phyloP scores from a whole-genome alignment of 345 rosid species.

The Turnera subulata region DNA sequence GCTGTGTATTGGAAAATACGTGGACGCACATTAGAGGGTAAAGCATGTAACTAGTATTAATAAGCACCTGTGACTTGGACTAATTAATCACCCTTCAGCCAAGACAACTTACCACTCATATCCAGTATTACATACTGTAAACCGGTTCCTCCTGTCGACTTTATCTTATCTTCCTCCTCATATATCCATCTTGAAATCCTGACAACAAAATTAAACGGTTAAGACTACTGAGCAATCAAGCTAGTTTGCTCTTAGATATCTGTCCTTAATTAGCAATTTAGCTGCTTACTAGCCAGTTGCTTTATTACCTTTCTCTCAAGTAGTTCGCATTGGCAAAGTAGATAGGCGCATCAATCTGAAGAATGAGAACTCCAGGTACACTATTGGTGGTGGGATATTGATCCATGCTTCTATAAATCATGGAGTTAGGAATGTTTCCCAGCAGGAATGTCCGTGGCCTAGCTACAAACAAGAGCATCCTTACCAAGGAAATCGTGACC shows the following conservation, averaged over 20 bases:
- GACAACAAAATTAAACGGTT: not conserved
- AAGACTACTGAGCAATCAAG: not conserved
- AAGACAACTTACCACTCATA: constrained; percentile 17
- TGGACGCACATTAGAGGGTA: too few species aligned
- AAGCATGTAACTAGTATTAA: too few species aligned
- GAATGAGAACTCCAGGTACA: constrained; percentile 26
- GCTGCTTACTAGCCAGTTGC: too few species aligned
- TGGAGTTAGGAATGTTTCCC: constrained; percentile 28
- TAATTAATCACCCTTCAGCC: not conserved
- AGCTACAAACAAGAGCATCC: constrained; percentile 23
- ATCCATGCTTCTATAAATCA: constrained; percentile 17
- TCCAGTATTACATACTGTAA: constrained; percentile 26
- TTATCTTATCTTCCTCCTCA: constrained; percentile 27
- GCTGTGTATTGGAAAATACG: constrained; percentile 7
- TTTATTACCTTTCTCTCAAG: constrained; percentile 34
- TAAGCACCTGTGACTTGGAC: too few species aligned
- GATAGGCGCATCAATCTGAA: constrained; percentile 29
- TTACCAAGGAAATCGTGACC: constrained; percentile 25
- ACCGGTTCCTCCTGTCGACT: constrained; percentile 15
- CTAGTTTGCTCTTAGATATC: too few species aligned
- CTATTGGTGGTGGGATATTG: constrained; percentile 18
- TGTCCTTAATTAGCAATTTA: too few species aligned
- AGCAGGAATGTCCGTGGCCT: constrained; percentile 28
- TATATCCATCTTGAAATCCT: constrained; percentile 27
- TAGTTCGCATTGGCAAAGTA: constrained; percentile 33